A percentile compares a stretch with the other conserved stretches of the same genome.
These are phyloP conservation scores for Bruguiera sexangula DNA, from an alignment of 345 rosid genomes.

Conservation along the genomic window DNA sequence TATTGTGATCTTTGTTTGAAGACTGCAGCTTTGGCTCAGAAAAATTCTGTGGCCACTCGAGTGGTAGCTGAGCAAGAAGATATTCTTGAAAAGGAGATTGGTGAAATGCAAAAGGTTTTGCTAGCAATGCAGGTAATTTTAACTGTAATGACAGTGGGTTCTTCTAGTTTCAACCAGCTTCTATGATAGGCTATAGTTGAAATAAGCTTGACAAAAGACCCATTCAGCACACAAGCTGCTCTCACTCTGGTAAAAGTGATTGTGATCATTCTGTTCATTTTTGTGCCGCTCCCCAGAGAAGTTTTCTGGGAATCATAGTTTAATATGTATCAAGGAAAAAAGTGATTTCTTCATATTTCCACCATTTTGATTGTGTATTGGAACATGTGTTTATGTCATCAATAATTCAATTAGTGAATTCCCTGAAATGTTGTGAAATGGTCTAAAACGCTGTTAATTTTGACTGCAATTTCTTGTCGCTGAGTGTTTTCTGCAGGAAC, in stretches of 20 bases:
- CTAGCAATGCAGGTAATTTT: constrained; percentile 87
- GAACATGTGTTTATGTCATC: neutral
- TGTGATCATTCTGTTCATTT: no score
- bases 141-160: constrained; percentile 6
- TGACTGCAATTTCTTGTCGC: constrained; percentile 14
- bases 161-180: neutral
- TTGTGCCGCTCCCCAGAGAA: no score
- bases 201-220: no score
- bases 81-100: constrained; percentile 84
- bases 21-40: constrained; percentile 96
- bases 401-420: neutral
- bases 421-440: neutral
- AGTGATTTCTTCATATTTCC: no score
- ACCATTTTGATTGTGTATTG: neutral
- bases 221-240: no score
- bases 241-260: no score
- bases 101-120: constrained; percentile 85
- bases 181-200: no score
- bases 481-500: constrained; percentile 56
- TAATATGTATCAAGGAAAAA: no score
- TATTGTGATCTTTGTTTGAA: constrained; percentile 25
- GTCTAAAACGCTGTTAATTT: constrained; percentile 2
- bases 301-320: no score
- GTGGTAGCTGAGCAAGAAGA: constrained; percentile 75
- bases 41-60: constrained; percentile 88